A percentile compares a stretch with the other conserved stretches of the same genome.
These are phyloP conservation scores for Diddensiella caesifluorescens DNA, from an alignment of 805 yeast genomes.

Conservation along the genomic window DNA sequence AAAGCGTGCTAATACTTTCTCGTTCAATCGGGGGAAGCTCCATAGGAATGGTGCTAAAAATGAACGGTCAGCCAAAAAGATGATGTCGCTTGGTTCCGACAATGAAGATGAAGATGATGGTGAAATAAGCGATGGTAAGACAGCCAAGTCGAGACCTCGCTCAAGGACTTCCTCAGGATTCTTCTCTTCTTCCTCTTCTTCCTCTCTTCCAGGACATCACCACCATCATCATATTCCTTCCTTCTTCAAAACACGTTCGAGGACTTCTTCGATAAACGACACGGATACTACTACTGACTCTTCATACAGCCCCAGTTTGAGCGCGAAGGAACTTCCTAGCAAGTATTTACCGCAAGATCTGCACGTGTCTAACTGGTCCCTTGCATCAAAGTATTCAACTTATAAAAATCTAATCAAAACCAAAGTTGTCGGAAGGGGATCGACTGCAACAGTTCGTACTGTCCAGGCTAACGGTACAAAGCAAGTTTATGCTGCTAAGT, in stretches of 20 bases:
- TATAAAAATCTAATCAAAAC: slow-evolving; percentile 21
- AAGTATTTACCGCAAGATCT: slow-evolving; percentile 19
- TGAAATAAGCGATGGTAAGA: background rate
- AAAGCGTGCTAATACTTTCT: slow-evolving; percentile 3
- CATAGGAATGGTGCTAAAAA: too few relatives aligned
- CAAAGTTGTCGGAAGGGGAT: slow-evolving; percentile 30
- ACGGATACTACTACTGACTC: background rate
- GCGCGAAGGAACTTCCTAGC: slow-evolving; percentile 12
- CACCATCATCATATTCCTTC: slow-evolving; percentile 2
- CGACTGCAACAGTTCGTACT: slow-evolving; percentile 31
- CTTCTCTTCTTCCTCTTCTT: background rate
- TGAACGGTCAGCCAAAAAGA: too few relatives aligned
- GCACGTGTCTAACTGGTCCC: slow-evolving; percentile 14
- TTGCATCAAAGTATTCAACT: slow-evolving; percentile 19
- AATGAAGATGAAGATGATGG: too few relatives aligned
- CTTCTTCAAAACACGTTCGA: slow-evolving; percentile 4
- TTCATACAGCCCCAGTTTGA: background rate
- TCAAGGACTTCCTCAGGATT: background rate
- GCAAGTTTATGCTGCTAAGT: slow-evolving; percentile 74
- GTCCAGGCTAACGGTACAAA: slow-evolving; percentile 23
- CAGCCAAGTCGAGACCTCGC: background rate
- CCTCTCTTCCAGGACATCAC: slow-evolving; percentile 1
- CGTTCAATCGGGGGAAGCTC: too few relatives aligned
- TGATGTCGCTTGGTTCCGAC: too few relatives aligned
- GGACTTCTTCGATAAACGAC: slow-evolving; percentile 7